Percentiles rank a stretch among this genome's conserved stretches.
phyloP scores from a whole-genome alignment of 2,329 filamentous ascomycete species.

The Sporothrix variecibatus region DNA sequence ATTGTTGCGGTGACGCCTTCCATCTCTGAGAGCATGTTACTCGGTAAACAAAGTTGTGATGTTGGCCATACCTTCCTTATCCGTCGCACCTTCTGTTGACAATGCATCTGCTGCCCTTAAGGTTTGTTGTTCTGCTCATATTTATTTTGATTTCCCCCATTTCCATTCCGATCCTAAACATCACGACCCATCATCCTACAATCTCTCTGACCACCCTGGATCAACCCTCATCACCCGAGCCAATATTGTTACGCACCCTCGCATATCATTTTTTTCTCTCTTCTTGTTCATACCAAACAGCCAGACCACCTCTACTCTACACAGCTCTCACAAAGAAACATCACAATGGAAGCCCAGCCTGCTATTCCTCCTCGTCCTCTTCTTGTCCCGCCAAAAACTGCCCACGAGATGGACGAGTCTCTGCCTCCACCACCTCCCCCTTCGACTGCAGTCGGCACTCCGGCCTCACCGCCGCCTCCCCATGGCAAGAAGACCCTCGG shows the following conservation, averaged over 20 bases:
- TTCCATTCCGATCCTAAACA: not conserved
- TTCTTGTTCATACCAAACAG: not conserved
- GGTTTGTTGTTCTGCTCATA: too few species aligned
- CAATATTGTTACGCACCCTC: slow-evolving; percentile 2
- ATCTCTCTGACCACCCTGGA: not conserved
- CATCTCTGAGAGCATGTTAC: not conserved
- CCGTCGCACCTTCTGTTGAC: not conserved
- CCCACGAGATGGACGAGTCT: not conserved
- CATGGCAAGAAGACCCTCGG: not conserved
- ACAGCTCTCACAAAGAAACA: not conserved
- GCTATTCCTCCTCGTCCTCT: slow-evolving; percentile 2
- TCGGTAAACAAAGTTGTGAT: not conserved
- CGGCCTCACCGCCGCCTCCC: not conserved
- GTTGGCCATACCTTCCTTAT: not conserved
- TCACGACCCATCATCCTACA: not conserved
- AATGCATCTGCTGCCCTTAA: not conserved
- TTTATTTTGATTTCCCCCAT: not conserved
- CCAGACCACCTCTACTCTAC: not conserved
- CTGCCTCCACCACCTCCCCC: not conserved
- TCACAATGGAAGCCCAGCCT: not conserved
- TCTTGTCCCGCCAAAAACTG: not conserved
- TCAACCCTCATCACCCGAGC: not conserved
- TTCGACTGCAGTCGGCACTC: not conserved
- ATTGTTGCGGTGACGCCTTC: not conserved
- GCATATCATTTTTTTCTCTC: not conserved